Conservation (phyloP, 2,329 filamentous ascomycete genomes). For the Penicillium sp. region DNA sequence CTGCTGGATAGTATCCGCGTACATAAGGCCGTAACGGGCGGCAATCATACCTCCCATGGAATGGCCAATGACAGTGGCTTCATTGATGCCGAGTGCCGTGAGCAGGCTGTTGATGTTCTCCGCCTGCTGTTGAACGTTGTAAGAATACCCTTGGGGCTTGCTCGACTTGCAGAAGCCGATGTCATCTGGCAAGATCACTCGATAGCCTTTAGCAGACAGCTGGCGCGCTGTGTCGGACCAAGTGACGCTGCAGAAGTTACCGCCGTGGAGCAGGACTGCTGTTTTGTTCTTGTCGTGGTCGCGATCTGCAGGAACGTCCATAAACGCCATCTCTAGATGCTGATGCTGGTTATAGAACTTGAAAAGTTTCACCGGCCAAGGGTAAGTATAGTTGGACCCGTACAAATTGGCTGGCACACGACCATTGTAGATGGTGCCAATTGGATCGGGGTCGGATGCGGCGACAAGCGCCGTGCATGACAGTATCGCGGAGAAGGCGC, state of each 20-base stretch:
- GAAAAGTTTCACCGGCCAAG: conserved; percentile 16
- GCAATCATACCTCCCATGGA: conserved; percentile 18
- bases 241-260: conserved; percentile 16
- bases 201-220: conserved; percentile 11
- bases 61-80: conserved; percentile 12
- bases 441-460: background rate
- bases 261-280: conserved; percentile 11
- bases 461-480: background rate
- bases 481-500: background rate
- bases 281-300: conserved; percentile 1
- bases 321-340: conserved; percentile 15
- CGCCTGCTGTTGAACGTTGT: conserved; percentile 13
- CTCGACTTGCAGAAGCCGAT: conserved; percentile 19
- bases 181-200: conserved; percentile 16
- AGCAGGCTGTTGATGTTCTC: conserved; percentile 15
- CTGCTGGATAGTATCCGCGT: conserved; percentile 8
- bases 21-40: conserved; percentile 16
- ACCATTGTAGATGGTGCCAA: background rate
- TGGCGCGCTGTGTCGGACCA: conserved; percentile 15
- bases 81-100: conserved; percentile 7
- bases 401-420: background rate
- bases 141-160: conserved; percentile 15
- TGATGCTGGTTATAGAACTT: conserved; percentile 17
- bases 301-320: conserved; percentile 6
- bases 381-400: background rate